phyloP scores from a whole-genome alignment of 164 flowering plant genomes.

The Cinnamomum micranthum region DNA sequence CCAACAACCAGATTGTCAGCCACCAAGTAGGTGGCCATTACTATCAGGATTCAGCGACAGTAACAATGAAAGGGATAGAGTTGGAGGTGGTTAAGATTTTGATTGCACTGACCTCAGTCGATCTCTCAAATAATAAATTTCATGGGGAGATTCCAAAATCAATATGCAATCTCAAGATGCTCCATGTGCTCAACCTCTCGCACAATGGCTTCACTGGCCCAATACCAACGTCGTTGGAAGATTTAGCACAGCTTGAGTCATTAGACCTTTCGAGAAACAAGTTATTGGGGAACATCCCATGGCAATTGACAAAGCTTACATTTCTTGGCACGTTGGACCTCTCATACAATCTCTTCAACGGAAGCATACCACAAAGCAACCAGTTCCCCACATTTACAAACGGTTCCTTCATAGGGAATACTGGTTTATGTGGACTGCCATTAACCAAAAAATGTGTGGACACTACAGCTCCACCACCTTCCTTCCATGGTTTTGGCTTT shows the following conservation, averaged over 20 bases:
- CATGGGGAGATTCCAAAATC: background rate
- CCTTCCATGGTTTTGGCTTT: background rate
- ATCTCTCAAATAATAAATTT: background rate
- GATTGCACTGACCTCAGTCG: background rate
- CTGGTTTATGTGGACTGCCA: background rate
- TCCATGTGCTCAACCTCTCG: background rate
- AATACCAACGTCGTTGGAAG: background rate
- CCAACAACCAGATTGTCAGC: background rate
- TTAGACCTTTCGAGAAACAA: too few species aligned
- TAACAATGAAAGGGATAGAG: background rate
- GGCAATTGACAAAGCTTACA: too few species aligned
- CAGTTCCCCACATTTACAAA: background rate
- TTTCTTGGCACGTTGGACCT: too few species aligned
- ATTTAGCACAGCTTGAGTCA: background rate
- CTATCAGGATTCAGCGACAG: background rate
- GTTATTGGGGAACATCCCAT: too few species aligned
- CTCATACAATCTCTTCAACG: background rate
- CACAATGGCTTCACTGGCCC: background rate
- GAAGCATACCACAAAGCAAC: background rate
- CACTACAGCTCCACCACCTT: background rate
- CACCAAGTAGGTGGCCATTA: fast-evolving
- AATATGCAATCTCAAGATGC: background rate
- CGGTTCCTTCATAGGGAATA: background rate
- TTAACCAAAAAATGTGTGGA: background rate
- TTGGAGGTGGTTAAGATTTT: background rate